Percentiles rank a stretch among this genome's conserved stretches.
phyloP scores from a whole-genome alignment of 352 stramenopile species.

The Hyaloperonospora brassicae region DNA sequence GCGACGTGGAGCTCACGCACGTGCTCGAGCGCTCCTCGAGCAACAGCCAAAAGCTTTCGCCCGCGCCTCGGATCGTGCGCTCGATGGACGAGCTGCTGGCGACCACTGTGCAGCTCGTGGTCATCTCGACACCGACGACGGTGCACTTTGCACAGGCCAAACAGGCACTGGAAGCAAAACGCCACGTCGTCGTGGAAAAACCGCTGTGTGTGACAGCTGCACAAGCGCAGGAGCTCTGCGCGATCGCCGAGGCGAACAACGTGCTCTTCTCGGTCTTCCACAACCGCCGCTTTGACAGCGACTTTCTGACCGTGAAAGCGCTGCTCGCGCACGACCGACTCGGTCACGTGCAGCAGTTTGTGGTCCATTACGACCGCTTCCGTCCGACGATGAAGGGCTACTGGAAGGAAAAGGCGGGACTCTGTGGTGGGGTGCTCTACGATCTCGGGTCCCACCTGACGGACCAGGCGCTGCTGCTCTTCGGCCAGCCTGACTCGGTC shows the following conservation, averaged over 20 bases:
- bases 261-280: slow-evolving; percentile 50
- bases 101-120: slow-evolving; percentile 48
- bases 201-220: slow-evolving; percentile 50
- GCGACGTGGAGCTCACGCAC: slow-evolving; percentile 61
- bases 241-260: slow-evolving; percentile 34
- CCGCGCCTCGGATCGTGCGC: slow-evolving; percentile 39
- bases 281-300: slow-evolving; percentile 45
- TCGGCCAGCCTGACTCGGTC: slow-evolving; percentile 33
- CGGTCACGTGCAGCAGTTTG: slow-evolving; percentile 47
- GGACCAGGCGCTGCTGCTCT: slow-evolving; percentile 61
- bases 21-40: slow-evolving; percentile 63
- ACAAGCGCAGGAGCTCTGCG: slow-evolving; percentile 46
- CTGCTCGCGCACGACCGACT: slow-evolving; percentile 43
- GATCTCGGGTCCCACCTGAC: slow-evolving; percentile 62
- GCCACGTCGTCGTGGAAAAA: slow-evolving; percentile 74
- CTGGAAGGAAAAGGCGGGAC: slow-evolving; percentile 62
- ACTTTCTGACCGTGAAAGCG: slow-evolving; percentile 55
- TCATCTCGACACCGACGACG: slow-evolving; percentile 66
- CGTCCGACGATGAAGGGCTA: slow-evolving; percentile 63
- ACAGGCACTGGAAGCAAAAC: slow-evolving; percentile 55
- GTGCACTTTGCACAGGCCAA: slow-evolving; percentile 74
- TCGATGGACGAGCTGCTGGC: slow-evolving; percentile 64
- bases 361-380: slow-evolving; percentile 64
- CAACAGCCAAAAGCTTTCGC: slow-evolving; percentile 32
- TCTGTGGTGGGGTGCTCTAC: slow-evolving; percentile 59